Evolutionary conservation across 2,329 filamentous ascomycete genomes (phyloP), one percentile per base, ranked within the genome.

Genomic region (Colletotrichum viniferum): DNA sequence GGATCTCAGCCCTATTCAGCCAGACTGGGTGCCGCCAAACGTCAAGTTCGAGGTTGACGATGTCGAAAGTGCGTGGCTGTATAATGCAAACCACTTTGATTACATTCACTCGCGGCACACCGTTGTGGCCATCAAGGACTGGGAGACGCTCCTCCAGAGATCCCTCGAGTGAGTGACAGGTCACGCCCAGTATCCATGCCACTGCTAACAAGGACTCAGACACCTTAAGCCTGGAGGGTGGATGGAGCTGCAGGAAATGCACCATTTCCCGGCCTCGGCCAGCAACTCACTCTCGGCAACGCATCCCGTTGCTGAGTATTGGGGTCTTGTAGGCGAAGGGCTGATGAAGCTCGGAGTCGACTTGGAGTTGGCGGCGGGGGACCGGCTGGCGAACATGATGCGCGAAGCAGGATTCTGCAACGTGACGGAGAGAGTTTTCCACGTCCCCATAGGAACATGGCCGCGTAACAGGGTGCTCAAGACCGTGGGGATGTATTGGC

Each of bases 21-120:
- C 90, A 4, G 85, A 85, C 32, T 89, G 87, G 86, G 81, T 91
- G 13, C 90, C 90, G 5, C 87, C 89, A 5, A 92, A 91, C 77
- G 85, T 90, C 24, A 84, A 85, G 28, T 91, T 91, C 77, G 83
- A 90, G 79, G 85, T 92, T 13, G 90, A 92, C 73, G 90, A 92
- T 76, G 85, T 89, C 30, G 90, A 92, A 80, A 86, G 86, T 71
- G 85, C 86, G 6, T 92, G 90, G 90, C 80, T 91, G 18, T 87
- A 90, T 76, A 87, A 88, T 7, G 79, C 81, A 5, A 87, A 90
- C 74, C 86, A 88, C 67, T 92, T 92, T 70, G 90, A 93, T 80
- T 92, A 91, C 74, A 87, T 93, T 38, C 91, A 92, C 79, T 87
- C 88, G n/a, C 86, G 91, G 4, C 87, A 90, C 71, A 88, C 89